These are phyloP conservation scores for Coprinopsis cinerea DNA, from an alignment of 768 basidiomycete species.

Conservation along the genomic window DNA sequence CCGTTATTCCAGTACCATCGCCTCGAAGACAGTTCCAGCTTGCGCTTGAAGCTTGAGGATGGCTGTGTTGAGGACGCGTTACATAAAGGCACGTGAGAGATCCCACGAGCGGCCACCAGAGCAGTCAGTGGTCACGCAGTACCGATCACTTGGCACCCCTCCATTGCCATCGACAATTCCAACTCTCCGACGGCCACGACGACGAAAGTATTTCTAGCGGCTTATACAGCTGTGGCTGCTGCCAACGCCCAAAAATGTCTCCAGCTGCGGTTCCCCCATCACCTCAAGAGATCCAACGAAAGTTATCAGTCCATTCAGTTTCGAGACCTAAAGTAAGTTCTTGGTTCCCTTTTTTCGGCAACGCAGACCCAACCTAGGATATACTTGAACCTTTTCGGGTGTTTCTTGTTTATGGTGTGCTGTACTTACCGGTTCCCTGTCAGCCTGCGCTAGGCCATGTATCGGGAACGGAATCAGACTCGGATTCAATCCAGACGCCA, in stretches of 20 bases:
- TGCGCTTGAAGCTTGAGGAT: too few relatives aligned
- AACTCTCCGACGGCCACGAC: too few relatives aligned
- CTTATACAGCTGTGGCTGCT: conserved; percentile 9
- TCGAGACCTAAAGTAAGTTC: conserved; percentile 42
- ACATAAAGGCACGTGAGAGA: too few relatives aligned
- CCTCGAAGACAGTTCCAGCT: too few relatives aligned
- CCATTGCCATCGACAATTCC: too few relatives aligned
- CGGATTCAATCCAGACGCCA: conserved; percentile 62
- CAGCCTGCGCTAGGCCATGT: conserved; percentile 27
- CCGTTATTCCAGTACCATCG: too few relatives aligned
- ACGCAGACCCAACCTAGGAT: too few relatives aligned
- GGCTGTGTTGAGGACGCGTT: too few relatives aligned
- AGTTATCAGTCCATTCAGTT: conserved; percentile 71
- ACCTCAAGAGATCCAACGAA: conserved; percentile 80
- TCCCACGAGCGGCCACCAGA: too few relatives aligned
- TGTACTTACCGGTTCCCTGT: conserved; percentile 10
- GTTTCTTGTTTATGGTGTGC: not conserved
- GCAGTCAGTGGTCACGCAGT: too few relatives aligned
- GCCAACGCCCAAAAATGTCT: conserved; percentile 24
- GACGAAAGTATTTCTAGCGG: too few relatives aligned
- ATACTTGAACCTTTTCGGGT: not conserved
- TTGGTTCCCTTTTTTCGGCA: not conserved
- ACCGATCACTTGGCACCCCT: too few relatives aligned
- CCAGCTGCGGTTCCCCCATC: conserved; percentile 62
- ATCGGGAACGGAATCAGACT: conserved; percentile 84